Conservation (phyloP, 2,329 filamentous ascomycete genomes). For the Fusarium sp. region DNA sequence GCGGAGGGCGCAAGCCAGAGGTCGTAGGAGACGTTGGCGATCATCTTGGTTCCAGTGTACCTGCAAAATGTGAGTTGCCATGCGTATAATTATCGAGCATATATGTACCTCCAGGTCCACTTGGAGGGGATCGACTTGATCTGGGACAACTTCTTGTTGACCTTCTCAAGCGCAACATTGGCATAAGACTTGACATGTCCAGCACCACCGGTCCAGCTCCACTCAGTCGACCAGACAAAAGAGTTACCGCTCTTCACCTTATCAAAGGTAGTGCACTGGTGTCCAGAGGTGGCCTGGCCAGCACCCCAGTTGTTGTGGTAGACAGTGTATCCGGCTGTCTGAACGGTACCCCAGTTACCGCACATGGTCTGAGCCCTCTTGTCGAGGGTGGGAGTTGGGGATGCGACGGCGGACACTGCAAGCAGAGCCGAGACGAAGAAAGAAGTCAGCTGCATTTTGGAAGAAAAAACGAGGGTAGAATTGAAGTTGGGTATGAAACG, state of each 20-base stretch:
- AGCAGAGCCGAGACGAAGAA: conserved; percentile 45
- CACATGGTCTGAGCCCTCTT: conserved; percentile 52
- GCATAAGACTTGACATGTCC: conserved; percentile 58
- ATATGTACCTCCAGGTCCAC: conserved; percentile 40
- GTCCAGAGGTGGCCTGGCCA: conserved; percentile 49
- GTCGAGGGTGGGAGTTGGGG: conserved; percentile 45
- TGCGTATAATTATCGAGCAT: fast-evolving
- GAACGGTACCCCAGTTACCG: conserved; percentile 52
- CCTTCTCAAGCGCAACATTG: conserved; percentile 53
- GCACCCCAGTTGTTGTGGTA: conserved; percentile 66
- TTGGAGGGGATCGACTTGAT: conserved; percentile 52
- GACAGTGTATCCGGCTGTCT: conserved; percentile 57
- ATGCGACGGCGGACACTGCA: conserved; percentile 44
- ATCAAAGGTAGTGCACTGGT: conserved; percentile 55
- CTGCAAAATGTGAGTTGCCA: conserved; percentile 4
- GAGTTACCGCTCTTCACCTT: conserved; percentile 47
- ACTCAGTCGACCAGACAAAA: conserved; percentile 56
- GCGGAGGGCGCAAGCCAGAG: conserved; percentile 66
- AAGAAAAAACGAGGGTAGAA: neutral
- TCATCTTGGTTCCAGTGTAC: conserved; percentile 48
- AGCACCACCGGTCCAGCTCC: conserved; percentile 54
- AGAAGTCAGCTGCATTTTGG: conserved; percentile 31
- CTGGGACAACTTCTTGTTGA: conserved; percentile 48
- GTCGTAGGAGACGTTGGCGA: conserved; percentile 71
- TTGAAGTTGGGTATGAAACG: neutral